A percentile compares a stretch with the other conserved stretches of the same genome.
Conservation (phyloP, 768 basidiomycete genomes). For the Dendrothele bispora region DNA sequence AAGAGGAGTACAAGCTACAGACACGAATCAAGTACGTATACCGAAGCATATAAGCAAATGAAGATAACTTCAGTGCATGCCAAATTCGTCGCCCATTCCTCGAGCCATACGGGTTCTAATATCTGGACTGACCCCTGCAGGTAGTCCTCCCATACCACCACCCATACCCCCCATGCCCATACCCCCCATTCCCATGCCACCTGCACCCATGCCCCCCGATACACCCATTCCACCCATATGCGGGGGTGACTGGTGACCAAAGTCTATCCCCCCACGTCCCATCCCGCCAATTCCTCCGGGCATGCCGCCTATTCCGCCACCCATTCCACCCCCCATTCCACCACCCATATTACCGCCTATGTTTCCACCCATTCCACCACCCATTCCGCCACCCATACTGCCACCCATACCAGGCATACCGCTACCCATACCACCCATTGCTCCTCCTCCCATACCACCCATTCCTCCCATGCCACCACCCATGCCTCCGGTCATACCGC, state of each 20-base stretch:
- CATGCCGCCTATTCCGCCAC: conserved; percentile 20
- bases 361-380: conserved; percentile 28
- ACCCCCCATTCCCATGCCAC: conserved; percentile 23
- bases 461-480: conserved; percentile 29
- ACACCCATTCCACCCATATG: conserved; percentile 6
- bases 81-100: conserved; percentile 6
- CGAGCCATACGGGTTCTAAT: conserved; percentile 3
- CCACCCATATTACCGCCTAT: conserved; percentile 28
- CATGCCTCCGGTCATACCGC: too few species aligned
- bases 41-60: too few species aligned
- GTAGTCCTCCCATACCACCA: conserved; percentile 11
- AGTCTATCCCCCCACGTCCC: conserved; percentile 17
- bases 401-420: conserved; percentile 22
- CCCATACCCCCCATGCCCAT: conserved; percentile 28
- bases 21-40: too few species aligned
- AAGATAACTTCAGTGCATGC: too few species aligned
- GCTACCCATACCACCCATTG: conserved; percentile 31
- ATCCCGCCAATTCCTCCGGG: conserved; percentile 26
- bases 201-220: conserved; percentile 28
- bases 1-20: too few species aligned
- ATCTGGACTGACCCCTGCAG: too few species aligned
- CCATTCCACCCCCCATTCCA: conserved; percentile 24
- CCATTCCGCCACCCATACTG: too few species aligned
- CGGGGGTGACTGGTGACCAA: conserved; percentile 25
- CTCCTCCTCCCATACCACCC: conserved; percentile 28